These are phyloP conservation scores for Sclerotinia sclerotiorum DNA, from an alignment of 2,329 filamentous ascomycete species.

Conservation along the genomic window DNA sequence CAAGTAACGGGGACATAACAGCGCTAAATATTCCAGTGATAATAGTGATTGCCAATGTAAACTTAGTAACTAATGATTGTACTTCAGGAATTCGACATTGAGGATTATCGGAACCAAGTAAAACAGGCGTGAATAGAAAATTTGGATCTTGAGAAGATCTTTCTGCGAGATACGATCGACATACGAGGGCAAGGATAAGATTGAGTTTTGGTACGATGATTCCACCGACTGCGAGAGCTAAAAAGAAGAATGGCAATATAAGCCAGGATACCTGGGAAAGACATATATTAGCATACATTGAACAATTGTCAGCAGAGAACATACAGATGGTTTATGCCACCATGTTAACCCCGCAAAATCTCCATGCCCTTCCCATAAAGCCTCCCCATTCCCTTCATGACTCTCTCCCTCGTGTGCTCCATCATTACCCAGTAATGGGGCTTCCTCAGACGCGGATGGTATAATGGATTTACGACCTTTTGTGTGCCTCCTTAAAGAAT, in stretches of 20 bases:
- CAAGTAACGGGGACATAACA: constrained; percentile 77
- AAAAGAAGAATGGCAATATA: constrained; percentile 74
- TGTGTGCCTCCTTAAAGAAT: constrained; percentile 33
- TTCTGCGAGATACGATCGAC: constrained; percentile 77
- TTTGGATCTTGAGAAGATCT: constrained; percentile 57
- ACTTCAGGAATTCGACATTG: constrained; percentile 81
- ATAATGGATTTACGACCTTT: constrained; percentile 23
- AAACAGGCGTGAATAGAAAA: constrained; percentile 61
- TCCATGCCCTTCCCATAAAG: constrained; percentile 50
- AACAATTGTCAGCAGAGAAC: constrained; percentile 33
- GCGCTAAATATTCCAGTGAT: constrained; percentile 76
- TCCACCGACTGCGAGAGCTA: constrained; percentile 83
- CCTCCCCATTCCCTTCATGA: constrained; percentile 23
- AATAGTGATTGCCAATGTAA: constrained; percentile 74
- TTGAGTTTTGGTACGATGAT: constrained; percentile 85
- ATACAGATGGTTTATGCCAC: constrained; percentile 63
- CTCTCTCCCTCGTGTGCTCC: constrained; percentile 14
- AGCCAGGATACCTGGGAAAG: constrained; percentile 74
- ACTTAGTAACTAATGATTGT: constrained; percentile 72
- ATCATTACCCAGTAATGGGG: constrained; percentile 35
- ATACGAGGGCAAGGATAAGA: constrained; percentile 80
- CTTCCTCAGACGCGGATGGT: constrained; percentile 24
- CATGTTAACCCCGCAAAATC: constrained; percentile 63
- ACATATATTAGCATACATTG: constrained; percentile 35
- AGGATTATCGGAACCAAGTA: constrained; percentile 68